Evolutionary conservation across 768 basidiomycete species (phyloP).

Genomic region (Naematelia aurantialba): DNA sequence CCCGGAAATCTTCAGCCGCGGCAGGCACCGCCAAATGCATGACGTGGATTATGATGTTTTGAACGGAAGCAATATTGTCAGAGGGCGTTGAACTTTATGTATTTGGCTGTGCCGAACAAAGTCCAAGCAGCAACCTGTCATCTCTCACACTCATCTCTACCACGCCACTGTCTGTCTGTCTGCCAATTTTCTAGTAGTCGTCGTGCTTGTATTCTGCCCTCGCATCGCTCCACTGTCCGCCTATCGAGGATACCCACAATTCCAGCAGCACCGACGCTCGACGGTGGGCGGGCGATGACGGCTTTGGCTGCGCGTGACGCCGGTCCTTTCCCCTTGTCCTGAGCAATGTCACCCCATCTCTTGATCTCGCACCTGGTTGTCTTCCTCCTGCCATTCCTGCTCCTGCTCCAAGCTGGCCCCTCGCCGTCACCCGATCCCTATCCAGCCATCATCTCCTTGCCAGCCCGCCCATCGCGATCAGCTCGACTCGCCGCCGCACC

Average conservation of each 20-base stretch:
- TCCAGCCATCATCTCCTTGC: conserved; percentile 37
- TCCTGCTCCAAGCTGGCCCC: conserved; percentile 11
- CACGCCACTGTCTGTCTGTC: neutral
- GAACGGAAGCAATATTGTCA: neutral
- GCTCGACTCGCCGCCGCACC: neutral
- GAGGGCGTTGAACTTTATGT: neutral
- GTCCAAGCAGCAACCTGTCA: neutral
- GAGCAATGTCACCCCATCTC: neutral
- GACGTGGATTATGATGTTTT: neutral
- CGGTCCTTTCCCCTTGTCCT: neutral
- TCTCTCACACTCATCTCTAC: neutral
- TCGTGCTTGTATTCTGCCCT: neutral
- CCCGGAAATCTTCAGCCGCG: neutral
- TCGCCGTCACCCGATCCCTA: conserved; percentile 28
- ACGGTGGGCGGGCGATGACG: neutral
- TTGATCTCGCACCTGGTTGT: conserved; percentile 22
- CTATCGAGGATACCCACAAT: neutral
- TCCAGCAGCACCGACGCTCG: neutral
- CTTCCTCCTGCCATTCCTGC: conserved; percentile 24
- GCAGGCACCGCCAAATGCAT: neutral
- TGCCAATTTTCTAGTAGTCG: neutral
- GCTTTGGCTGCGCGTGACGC: neutral
- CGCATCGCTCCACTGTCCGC: too few species aligned
- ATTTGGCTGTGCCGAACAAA: too few species aligned
- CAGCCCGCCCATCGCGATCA: conserved; percentile 10